A percentile compares a stretch with the other conserved stretches of the same genome.
These are phyloP conservation scores for Neurospora tetrasperma DNA, from an alignment of 495 filamentous ascomycete genomes.

Conservation along the genomic window DNA sequence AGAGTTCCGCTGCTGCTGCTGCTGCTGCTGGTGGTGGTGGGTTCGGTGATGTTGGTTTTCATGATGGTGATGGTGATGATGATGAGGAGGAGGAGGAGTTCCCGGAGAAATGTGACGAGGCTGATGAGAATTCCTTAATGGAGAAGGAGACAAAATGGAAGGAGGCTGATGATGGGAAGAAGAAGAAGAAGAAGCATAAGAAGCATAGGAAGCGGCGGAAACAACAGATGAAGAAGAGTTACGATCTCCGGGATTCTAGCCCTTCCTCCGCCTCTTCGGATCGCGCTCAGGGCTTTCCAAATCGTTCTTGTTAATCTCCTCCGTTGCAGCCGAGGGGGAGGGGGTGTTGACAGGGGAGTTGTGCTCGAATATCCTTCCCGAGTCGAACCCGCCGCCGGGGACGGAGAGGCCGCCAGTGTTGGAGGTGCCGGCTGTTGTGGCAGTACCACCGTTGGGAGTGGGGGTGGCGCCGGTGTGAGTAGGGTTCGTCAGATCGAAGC, in stretches of 20 bases:
- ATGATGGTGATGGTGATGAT: background rate
- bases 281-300: slow-evolving; percentile 29
- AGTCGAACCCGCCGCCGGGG: slow-evolving; percentile 8
- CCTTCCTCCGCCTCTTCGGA: slow-evolving; percentile 29
- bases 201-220: background rate
- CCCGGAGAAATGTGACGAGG: background rate
- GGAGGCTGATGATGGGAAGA: background rate
- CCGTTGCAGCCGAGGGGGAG: slow-evolving; percentile 32
- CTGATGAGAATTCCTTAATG: background rate
- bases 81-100: background rate
- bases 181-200: background rate
- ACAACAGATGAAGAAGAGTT: background rate
- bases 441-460: background rate
- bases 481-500: background rate
- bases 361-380: slow-evolving; percentile 22
- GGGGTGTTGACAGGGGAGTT: slow-evolving; percentile 27
- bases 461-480: background rate
- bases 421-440: background rate
- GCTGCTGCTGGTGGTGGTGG: background rate
- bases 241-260: background rate
- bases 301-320: slow-evolving; percentile 34
- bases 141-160: background rate
- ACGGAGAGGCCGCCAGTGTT: background rate
- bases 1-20: background rate
- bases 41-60: background rate